Evolutionary conservation across 805 yeast genomes (phyloP), one percentile per base, ranked within the genome.

Genomic region (Starmerella vitae): DNA sequence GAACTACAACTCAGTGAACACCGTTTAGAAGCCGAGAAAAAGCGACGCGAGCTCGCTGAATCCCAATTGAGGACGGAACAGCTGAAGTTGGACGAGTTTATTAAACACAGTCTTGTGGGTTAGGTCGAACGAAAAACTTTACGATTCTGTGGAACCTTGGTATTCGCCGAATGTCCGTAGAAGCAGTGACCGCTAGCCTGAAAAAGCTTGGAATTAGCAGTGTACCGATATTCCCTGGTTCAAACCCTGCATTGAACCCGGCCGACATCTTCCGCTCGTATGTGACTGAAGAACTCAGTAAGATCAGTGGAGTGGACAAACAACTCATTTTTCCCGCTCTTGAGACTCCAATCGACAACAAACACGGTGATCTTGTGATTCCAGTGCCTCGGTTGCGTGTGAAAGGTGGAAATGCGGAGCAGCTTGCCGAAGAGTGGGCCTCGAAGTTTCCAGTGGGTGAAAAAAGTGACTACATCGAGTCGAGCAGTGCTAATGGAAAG

Each of bases 351-450:
- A 68, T 71, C 48, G 77, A 85, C 30, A 63, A 80, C 50, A 95
- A 85, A 44, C 78, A 88, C 55, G 98, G 97, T 56, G 98, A 91
- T 60, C 69, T 91, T 53, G 70, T 88, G 45, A 74, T 88, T 39
- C 96, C 98, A 31, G 69, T 91, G 31, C 98, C 97, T 52, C 76
- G 96, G 59, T 66, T 79, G 53, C 72, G 94, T 53, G 70, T 88
- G 59, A 80, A 84, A 51, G 75, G 81, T 48, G 88, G 88, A 47
- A 70, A 74, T 26, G 83, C 88, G 44, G 80, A 77, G 57, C 75
- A 69, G 39, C 59, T 78, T 42, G 86, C 91, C 22, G 56, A 58
- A 30, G 81, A 85, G 54, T 78, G 94, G 80, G 80, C 93, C 22
- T 70, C 61, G 41, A 68, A 72, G 44, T 82, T 88, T 64, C 80